These are phyloP conservation scores for Hypoxylon intermedium DNA, from an alignment of 495 filamentous ascomycete genomes.

Conservation along the genomic window DNA sequence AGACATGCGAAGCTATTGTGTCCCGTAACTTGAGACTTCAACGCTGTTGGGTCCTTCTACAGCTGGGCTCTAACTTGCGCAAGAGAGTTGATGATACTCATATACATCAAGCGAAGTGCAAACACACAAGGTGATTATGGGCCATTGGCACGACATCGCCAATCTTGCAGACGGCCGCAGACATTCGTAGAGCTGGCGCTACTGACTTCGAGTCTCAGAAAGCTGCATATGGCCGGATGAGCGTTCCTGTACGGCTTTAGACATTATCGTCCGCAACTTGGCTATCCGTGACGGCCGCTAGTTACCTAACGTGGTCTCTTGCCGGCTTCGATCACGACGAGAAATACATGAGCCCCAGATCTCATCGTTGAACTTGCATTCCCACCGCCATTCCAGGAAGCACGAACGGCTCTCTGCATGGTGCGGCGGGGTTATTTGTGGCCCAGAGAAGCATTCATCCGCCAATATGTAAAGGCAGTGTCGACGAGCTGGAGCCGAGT, in stretches of 20 bases:
- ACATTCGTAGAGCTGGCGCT: slow-evolving; percentile 7
- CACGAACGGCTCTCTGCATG: slow-evolving; percentile 38
- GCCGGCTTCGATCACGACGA: neutral
- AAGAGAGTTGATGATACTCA: neutral
- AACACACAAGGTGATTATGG: slow-evolving; percentile 18
- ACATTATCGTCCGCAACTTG: slow-evolving; percentile 3
- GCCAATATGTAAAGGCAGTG: slow-evolving; percentile 14
- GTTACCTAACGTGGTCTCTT: slow-evolving; percentile 1
- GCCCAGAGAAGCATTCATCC: slow-evolving; percentile 24
- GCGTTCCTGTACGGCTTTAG: neutral
- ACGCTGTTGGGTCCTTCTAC: neutral
- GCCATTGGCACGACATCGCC: slow-evolving; percentile 34
- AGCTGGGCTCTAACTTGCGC: neutral
- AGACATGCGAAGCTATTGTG: slow-evolving; percentile 3
- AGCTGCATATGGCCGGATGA: slow-evolving; percentile 2
- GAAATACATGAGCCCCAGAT: slow-evolving; percentile 20
- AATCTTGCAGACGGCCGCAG: slow-evolving; percentile 41
- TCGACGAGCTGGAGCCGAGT: slow-evolving; percentile 9
- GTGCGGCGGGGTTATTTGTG: slow-evolving; percentile 24
- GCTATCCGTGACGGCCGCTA: neutral
- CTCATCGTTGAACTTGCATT: slow-evolving; percentile 28
- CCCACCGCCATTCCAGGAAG: slow-evolving; percentile 37
- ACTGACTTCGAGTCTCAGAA: slow-evolving; percentile 8
- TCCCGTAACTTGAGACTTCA: neutral
- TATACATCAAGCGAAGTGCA: slow-evolving; percentile 7